phyloP scores from a whole-genome alignment of 108 stramenopile species.

The Epithemia pelagica region DNA sequence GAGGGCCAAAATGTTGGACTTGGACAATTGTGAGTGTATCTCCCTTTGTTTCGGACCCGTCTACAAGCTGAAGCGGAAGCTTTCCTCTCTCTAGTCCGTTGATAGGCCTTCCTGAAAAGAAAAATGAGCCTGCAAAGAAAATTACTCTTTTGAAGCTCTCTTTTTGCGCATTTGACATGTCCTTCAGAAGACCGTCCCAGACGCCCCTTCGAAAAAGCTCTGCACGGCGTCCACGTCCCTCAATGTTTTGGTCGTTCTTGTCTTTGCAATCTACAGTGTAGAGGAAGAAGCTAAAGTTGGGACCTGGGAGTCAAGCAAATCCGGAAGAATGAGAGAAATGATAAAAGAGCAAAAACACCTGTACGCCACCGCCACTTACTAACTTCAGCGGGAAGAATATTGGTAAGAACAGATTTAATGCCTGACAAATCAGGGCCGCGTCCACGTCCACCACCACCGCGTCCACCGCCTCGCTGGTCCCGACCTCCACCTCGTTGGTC shows the following conservation, averaged over 20 bases:
- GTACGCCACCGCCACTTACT: neutral
- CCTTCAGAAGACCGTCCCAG: slow-evolving; percentile 31
- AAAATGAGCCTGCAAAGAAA: slow-evolving; percentile 36
- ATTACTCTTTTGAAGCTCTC: slow-evolving; percentile 19
- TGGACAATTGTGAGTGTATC: slow-evolving; percentile 32
- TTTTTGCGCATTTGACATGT: slow-evolving; percentile 24
- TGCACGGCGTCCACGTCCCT: slow-evolving; percentile 32
- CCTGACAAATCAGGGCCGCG: slow-evolving; percentile 27
- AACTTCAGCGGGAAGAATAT: slow-evolving; percentile 26
- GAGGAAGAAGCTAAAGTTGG: slow-evolving; percentile 37
- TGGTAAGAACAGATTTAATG: slow-evolving; percentile 21
- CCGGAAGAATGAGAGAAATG: neutral
- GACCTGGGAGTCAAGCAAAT: slow-evolving; percentile 7
- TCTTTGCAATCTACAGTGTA: slow-evolving; percentile 28
- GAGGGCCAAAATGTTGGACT: slow-evolving; percentile 22
- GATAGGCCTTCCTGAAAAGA: slow-evolving; percentile 37
- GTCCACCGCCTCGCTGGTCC: slow-evolving; percentile 10
- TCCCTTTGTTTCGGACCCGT: slow-evolving; percentile 26
- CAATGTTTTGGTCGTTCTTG: slow-evolving; percentile 28
- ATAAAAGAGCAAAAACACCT: neutral
- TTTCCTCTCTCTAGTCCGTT: slow-evolving; percentile 26
- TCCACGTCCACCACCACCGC: slow-evolving; percentile 22
- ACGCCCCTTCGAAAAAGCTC: slow-evolving; percentile 36
- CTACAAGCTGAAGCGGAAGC: slow-evolving; percentile 20
- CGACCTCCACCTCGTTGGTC: slow-evolving; percentile 14